Evolutionary conservation across 192 early-diverging fungal genomes (phyloP).

Genomic region (Pecoramyces ruminantium): DNA sequence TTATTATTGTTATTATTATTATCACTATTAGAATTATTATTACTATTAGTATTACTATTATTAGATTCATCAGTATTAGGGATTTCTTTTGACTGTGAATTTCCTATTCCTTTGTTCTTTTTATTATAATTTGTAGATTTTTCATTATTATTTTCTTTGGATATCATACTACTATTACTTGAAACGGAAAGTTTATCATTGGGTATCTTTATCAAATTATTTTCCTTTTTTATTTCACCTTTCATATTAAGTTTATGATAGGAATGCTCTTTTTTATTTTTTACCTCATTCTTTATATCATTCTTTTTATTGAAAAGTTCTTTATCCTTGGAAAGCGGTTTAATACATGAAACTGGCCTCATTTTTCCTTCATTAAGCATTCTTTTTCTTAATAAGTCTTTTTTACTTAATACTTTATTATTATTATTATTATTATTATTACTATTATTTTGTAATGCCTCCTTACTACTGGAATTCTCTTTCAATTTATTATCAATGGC

Average conservation of each 20-base stretch:
- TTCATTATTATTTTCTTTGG: background rate
- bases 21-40: too few relatives aligned
- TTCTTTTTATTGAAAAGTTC: background rate
- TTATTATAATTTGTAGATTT: too few relatives aligned
- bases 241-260: background rate
- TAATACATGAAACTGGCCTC: background rate
- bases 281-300: background rate
- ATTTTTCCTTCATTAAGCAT: background rate
- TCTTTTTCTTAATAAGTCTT: background rate
- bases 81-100: too few relatives aligned
- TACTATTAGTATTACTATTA: background rate
- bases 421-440: background rate
- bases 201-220: background rate
- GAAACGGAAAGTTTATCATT: background rate
- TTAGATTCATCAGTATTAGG: background rate
- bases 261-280: background rate
- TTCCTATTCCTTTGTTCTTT: too few relatives aligned
- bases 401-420: background rate
- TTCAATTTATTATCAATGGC: too few relatives aligned
- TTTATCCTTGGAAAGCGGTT: background rate
- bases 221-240: background rate
- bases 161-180: background rate
- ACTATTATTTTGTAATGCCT: background rate
- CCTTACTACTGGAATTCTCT: background rate
- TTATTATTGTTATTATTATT: too few relatives aligned